phyloP scores from a whole-genome alignment of 345 rosid genomes.

The Lenwebbia sp. region DNA sequence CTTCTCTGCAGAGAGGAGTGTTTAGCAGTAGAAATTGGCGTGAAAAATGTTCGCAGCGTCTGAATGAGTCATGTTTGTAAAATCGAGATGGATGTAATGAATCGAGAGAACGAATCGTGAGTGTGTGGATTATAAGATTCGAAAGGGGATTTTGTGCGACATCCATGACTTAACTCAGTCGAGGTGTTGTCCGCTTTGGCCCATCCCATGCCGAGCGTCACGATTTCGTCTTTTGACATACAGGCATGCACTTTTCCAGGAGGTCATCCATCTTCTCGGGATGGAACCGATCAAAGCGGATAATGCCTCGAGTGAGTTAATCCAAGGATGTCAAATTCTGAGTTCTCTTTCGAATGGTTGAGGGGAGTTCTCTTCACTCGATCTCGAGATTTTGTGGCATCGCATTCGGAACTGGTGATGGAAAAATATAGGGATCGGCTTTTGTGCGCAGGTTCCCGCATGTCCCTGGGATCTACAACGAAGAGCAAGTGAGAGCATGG shows the following conservation, averaged over 20 bases:
- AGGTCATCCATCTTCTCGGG: too few species aligned
- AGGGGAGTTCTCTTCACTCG: neutral
- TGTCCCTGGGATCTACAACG: conserved; percentile 80
- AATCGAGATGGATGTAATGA: neutral
- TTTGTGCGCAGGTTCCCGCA: conserved; percentile 64
- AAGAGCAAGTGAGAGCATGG: conserved; percentile 90
- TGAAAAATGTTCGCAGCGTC: too few species aligned
- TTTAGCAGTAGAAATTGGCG: neutral
- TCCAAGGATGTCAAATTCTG: too few species aligned
- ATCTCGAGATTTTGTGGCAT: neutral
- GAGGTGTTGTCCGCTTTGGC: too few species aligned
- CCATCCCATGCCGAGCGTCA: too few species aligned
- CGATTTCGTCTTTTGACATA: too few species aligned
- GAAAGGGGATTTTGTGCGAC: neutral
- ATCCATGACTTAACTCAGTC: too few species aligned
- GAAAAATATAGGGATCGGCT: neutral
- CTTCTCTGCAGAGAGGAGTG: neutral
- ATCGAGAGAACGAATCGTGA: too few species aligned
- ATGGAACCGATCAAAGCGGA: too few species aligned
- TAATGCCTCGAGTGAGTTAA: too few species aligned
- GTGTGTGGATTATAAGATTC: neutral
- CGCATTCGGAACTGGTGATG: neutral
- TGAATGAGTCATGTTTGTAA: too few species aligned
- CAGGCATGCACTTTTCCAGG: too few species aligned
- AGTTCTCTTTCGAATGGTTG: neutral